phyloP scores from a whole-genome alignment of 306 rosid genomes.

The Abrus precatorius region DNA sequence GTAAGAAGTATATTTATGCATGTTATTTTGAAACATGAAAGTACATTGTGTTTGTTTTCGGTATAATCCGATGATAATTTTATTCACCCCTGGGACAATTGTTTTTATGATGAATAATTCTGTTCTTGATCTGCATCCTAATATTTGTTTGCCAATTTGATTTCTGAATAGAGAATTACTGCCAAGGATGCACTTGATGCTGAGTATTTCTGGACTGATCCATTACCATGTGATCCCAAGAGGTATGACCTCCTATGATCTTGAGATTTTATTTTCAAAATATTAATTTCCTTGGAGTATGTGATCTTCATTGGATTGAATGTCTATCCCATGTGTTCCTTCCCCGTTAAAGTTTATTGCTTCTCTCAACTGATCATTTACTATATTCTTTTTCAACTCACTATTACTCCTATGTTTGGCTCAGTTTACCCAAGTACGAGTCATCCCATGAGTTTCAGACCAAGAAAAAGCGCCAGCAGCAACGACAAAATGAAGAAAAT shows the following conservation, averaged over 20 bases:
- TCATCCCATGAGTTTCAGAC: conserved; percentile 83
- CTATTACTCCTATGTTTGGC: conserved; percentile 30
- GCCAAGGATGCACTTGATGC: conserved; percentile 81
- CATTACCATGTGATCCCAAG: conserved; percentile 79
- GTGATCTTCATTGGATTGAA: conserved; percentile 9
- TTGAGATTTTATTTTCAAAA: conserved; percentile 10
- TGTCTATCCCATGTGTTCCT: background rate
- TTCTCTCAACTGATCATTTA: conserved; percentile 16
- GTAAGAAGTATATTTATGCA: background rate
- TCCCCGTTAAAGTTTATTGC: background rate
- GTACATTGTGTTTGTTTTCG: background rate
- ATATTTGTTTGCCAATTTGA: conserved; percentile 35
- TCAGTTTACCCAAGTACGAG: conserved; percentile 80
- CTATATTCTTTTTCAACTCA: conserved; percentile 13
- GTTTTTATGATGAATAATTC: background rate
- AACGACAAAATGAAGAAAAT: conserved; percentile 72
- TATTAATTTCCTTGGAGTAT: background rate
- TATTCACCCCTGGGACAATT: background rate
- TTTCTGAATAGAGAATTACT: conserved; percentile 62
- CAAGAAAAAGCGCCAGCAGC: conserved; percentile 81
- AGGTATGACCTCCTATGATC: conserved; percentile 52
- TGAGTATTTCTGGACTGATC: conserved; percentile 84
- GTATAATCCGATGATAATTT: conserved; percentile 18
- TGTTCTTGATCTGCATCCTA: background rate
- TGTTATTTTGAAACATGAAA: conserved; percentile 7